phyloP scores from a whole-genome alignment of 257 asterid genomes.

The Rehmannia glutinosa region DNA sequence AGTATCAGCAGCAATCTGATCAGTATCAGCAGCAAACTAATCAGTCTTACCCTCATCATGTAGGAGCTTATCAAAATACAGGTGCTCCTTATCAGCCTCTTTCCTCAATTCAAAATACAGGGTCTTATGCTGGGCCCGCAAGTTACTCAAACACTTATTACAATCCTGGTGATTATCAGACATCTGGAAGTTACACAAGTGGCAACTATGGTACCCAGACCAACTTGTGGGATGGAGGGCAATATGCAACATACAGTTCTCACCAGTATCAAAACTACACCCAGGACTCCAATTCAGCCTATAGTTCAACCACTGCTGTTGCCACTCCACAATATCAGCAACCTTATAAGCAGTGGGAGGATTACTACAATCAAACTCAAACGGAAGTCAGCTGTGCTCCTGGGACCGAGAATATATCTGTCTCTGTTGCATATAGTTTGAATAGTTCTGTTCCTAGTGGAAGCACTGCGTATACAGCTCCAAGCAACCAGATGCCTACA shows the following conservation, averaged over 20 bases:
- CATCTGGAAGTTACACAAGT: slow-evolving; percentile 92
- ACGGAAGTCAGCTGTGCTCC: slow-evolving; percentile 99
- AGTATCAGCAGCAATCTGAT: slow-evolving; percentile 21
- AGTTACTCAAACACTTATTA: slow-evolving; percentile 99
- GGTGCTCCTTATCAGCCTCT: slow-evolving; percentile 99
- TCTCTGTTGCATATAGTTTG: slow-evolving; percentile 48
- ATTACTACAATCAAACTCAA: slow-evolving; percentile 80
- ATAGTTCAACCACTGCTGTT: slow-evolving; percentile 59
- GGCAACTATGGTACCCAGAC: slow-evolving; percentile 66
- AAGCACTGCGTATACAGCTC: slow-evolving; percentile 48
- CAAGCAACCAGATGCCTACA: slow-evolving; percentile 58
- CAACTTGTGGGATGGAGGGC: slow-evolving; percentile 85
- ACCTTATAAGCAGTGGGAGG: slow-evolving; percentile 89
- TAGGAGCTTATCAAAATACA: slow-evolving; percentile 92
- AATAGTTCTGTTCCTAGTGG: slow-evolving; percentile 55
- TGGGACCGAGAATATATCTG: slow-evolving; percentile 85
- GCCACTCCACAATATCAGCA: slow-evolving; percentile 68
- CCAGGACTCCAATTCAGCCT: slow-evolving; percentile 63
- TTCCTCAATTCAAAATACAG: slow-evolving; percentile 99
- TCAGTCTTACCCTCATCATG: slow-evolving; percentile 64
- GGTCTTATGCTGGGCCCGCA: slow-evolving; percentile 98
- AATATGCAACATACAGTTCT: slow-evolving; percentile 59
- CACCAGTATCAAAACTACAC: slow-evolving; percentile 75
- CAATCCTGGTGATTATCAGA: slow-evolving; percentile 99
- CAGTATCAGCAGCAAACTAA: slow-evolving; percentile 24